Conservation (phyloP, 352 stramenopile species). For the Globisporangium viniferum region DNA sequence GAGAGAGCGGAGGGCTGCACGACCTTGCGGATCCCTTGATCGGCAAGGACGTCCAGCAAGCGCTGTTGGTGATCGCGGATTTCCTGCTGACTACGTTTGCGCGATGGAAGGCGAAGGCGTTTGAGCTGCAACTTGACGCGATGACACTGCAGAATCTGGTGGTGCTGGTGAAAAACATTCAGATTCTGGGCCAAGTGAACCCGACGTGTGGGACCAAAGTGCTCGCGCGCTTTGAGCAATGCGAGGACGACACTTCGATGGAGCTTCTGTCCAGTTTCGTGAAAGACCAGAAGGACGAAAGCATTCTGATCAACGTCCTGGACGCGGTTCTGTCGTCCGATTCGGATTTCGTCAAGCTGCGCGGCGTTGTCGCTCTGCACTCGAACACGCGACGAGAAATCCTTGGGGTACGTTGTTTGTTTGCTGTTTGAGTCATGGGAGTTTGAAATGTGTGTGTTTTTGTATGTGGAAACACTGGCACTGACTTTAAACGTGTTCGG, state of each 20-base stretch:
- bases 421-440: too few species aligned
- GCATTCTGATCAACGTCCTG: slow-evolving; percentile 37
- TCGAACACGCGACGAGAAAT: slow-evolving; percentile 31
- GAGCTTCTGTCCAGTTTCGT: slow-evolving; percentile 23
- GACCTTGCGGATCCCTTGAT: slow-evolving; percentile 20
- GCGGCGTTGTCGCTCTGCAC: slow-evolving; percentile 14
- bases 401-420: slow-evolving; percentile 38
- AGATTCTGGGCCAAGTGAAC: slow-evolving; percentile 24
- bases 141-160: slow-evolving; percentile 40
- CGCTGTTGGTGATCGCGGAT: slow-evolving; percentile 24
- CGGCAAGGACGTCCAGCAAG: slow-evolving; percentile 23
- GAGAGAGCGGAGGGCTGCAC: slow-evolving; percentile 19
- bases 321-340: slow-evolving; percentile 41
- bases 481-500: not conserved
- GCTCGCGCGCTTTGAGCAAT: not conserved
- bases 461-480: slow-evolving; percentile 5
- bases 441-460: not conserved
- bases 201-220: not conserved
- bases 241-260: not conserved
- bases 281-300: slow-evolving; percentile 23
- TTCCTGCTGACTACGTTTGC: slow-evolving; percentile 26
- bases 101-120: slow-evolving; percentile 23
- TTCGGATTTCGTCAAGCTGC: slow-evolving; percentile 29
- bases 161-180: slow-evolving; percentile 43
- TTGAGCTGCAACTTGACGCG: slow-evolving; percentile 31